A percentile compares a stretch with the other conserved stretches of the same genome.
phyloP scores from a whole-genome alignment of 139 green algal species.

The Marvania coccoides region DNA sequence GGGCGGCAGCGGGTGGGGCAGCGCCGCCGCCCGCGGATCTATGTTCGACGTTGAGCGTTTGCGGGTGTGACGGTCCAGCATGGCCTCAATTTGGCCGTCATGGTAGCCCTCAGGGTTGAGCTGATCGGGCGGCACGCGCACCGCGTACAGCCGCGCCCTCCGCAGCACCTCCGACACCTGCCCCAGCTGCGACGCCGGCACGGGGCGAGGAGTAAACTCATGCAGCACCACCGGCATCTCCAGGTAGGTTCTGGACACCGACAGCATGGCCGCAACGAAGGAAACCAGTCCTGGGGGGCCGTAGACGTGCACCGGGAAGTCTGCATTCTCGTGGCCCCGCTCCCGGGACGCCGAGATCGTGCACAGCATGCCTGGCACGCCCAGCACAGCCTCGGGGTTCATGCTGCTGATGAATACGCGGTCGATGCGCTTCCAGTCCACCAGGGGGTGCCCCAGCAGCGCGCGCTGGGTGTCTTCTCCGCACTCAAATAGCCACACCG shows the following conservation, averaged over 20 bases:
- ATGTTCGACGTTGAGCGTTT: constrained; percentile 22
- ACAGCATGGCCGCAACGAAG: constrained; percentile 52
- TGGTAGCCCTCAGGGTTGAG: constrained; percentile 58
- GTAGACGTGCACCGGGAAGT: constrained; percentile 76
- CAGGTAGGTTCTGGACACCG: constrained; percentile 64
- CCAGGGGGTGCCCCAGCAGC: constrained; percentile 32
- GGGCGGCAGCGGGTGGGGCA: constrained; percentile 29
- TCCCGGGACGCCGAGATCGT: constrained; percentile 46
- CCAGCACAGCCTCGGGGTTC: constrained; percentile 37
- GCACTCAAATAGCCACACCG: constrained; percentile 71
- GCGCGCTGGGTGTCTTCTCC: constrained; percentile 75
- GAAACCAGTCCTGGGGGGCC: constrained; percentile 59
- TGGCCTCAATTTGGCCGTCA: constrained; percentile 27
- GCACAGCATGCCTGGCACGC: constrained; percentile 66
- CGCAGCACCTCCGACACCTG: constrained; percentile 4
- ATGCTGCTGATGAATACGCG: constrained; percentile 69
- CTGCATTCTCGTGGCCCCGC: constrained; percentile 50
- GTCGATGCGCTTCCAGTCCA: constrained; percentile 55
- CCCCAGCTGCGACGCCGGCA: background rate
- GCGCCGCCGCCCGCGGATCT: constrained; percentile 41
- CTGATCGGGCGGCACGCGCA: constrained; percentile 59
- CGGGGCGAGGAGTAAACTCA: constrained; percentile 37
- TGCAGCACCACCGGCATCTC: constrained; percentile 69
- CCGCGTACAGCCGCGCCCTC: constrained; percentile 21
- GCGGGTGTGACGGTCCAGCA: constrained; percentile 22